A percentile compares a stretch with the other conserved stretches of the same genome.
Conservation (phyloP, 2,329 filamentous ascomycete species). For the Colletotrichum sp. region DNA sequence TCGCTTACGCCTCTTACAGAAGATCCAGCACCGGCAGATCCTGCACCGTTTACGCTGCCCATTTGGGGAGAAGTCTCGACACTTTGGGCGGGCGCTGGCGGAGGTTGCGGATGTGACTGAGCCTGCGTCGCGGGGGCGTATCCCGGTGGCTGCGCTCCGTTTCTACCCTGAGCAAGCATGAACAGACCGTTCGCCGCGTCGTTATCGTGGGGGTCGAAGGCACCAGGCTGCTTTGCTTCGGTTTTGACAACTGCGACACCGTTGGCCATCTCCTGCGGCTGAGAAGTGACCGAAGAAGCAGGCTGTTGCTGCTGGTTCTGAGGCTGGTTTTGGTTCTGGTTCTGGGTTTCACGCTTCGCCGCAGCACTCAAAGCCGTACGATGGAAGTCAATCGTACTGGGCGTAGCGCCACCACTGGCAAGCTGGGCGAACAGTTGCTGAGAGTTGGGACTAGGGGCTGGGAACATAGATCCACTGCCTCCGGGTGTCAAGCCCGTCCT, state of each 20-base stretch:
- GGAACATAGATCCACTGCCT: slow-evolving; percentile 97
- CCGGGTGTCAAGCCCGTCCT: slow-evolving; percentile 92
- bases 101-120: slow-evolving; percentile 55
- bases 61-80: slow-evolving; percentile 57
- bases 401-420: slow-evolving; percentile 83
- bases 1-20: slow-evolving; percentile 68
- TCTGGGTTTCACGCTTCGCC: slow-evolving; percentile 60
- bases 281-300: slow-evolving; percentile 22
- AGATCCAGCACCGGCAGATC: slow-evolving; percentile 37
- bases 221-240: slow-evolving; percentile 62
- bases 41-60: slow-evolving; percentile 50
- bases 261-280: slow-evolving; percentile 39
- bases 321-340: slow-evolving; percentile 42
- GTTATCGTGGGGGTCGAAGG: slow-evolving; percentile 89
- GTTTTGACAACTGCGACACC: slow-evolving; percentile 45
- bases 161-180: slow-evolving; percentile 82
- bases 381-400: slow-evolving; percentile 92
- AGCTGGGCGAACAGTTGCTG: slow-evolving; percentile 77
- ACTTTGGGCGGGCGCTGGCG: slow-evolving; percentile 37
- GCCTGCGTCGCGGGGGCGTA: slow-evolving; percentile 52
- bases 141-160: slow-evolving; percentile 57
- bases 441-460: slow-evolving; percentile 85
- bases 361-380: slow-evolving; percentile 87
- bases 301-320: slow-evolving; percentile 26
- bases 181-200: slow-evolving; percentile 95